Evolutionary conservation across 2,329 filamentous ascomycete species (phyloP).

Genomic region (Trichoderma hamatum): DNA sequence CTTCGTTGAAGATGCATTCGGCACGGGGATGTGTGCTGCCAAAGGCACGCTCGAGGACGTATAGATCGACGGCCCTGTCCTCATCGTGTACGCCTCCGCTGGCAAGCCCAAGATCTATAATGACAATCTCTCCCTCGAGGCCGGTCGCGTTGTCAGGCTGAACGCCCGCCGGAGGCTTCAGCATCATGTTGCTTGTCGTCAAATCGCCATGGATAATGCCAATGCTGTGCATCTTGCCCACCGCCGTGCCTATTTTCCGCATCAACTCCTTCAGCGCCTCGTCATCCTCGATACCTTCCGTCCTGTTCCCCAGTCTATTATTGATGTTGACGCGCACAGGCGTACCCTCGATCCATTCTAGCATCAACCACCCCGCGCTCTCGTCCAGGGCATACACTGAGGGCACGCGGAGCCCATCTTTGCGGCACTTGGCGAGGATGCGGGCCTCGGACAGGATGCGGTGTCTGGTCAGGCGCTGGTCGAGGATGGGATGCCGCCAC

Average conservation of each 20-base stretch:
- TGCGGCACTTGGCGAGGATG: constrained; percentile 75
- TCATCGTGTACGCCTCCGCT: constrained; percentile 81
- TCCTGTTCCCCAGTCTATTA: constrained; percentile 61
- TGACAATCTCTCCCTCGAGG: constrained; percentile 73
- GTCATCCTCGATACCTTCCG: constrained; percentile 46
- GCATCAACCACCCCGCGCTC: constrained; percentile 70
- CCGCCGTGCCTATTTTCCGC: constrained; percentile 67
- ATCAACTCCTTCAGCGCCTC: constrained; percentile 64
- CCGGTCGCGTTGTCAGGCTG: constrained; percentile 33
- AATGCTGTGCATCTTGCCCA: constrained; percentile 77
- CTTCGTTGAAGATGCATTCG: constrained; percentile 72
- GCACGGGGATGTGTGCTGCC: constrained; percentile 90
- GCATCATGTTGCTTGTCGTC: constrained; percentile 96
- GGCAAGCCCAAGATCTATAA: constrained; percentile 95
- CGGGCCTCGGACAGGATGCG: constrained; percentile 88
- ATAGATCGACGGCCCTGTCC: constrained; percentile 92
- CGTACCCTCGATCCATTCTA: constrained; percentile 80
- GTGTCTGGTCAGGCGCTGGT: constrained; percentile 82
- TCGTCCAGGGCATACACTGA: constrained; percentile 73
- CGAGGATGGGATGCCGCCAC: constrained; percentile 88
- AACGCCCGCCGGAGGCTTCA: constrained; percentile 48
- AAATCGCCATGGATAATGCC: constrained; percentile 93
- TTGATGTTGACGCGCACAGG: constrained; percentile 73
- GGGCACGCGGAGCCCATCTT: constrained; percentile 81
- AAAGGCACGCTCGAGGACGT: constrained; percentile 93